Evolutionary conservation across 306 rosid species (phyloP), one percentile per base, ranked within the genome.

Genomic region (Dalbergia cultrata): DNA sequence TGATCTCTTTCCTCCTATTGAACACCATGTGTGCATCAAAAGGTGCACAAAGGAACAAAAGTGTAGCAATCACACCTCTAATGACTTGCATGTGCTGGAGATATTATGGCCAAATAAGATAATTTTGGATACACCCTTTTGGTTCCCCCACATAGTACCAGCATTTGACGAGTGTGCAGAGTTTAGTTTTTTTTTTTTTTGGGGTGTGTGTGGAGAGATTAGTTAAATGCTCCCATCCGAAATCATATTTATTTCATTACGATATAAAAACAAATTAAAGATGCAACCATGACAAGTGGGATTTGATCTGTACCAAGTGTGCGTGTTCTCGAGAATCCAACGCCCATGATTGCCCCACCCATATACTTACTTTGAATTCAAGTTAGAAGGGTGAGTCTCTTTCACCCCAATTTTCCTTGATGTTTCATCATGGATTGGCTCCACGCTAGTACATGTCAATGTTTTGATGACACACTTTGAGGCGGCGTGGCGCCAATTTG

Each of bases 401-500:
- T 70, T 83, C 81, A 56, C 21, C 70, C 77, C 82, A 33, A 10
- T 43, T 78, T 75, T 78, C 79, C 22, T 76, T 22, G 5, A 63
- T 8, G 6, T 37, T 77, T 56, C 77, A 71, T 81, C 72, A 68
- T 82, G 60, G 21, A 54, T 52, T 52, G 82, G 63, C 50, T 74
- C 66, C 79, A 80, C 77, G 18, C 68, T 64, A 64, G 7, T 11
- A 71, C 26, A 13, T 60, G 87, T 62, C 86, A 52, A 74, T 75
- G n/a, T 88, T 81, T 41, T 9, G 5, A 17, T 57, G 41, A 81
- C 77, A 68, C 56, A 14, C 44, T 57, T 72, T 52, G 41, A 67
- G 84, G 58, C 75, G 47, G 70, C 89, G 80, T 76, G 81, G 83
- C 78, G 67, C 84, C 87, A 87, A 68, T 76, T 43, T 22, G 8